These are phyloP conservation scores for Acanthamoeba castellanii DNA, from an alignment of 208 protist species.

Conservation along the genomic window DNA sequence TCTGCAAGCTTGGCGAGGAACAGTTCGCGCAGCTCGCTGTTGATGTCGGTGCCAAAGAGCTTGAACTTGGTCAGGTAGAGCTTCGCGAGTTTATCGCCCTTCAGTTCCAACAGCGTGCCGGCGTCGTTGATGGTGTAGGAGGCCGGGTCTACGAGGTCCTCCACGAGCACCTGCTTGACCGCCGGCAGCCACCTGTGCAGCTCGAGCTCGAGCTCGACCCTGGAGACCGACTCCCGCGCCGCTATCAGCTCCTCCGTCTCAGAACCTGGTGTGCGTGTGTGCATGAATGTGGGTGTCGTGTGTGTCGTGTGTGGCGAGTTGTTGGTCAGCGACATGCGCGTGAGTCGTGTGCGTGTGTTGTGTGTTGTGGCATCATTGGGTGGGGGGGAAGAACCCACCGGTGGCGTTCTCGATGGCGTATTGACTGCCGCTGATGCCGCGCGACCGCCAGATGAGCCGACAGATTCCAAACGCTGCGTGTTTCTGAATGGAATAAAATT, in stretches of 20 bases:
- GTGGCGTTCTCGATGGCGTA: neutral
- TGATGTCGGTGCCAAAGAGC: neutral
- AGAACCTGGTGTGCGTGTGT: neutral
- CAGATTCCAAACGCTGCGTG: neutral
- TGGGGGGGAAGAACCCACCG: neutral
- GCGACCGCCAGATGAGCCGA: conserved; percentile 7
- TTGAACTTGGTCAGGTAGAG: conserved; percentile 1
- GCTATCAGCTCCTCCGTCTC: neutral
- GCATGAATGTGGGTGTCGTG: neutral
- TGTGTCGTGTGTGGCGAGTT: neutral
- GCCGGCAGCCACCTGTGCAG: neutral
- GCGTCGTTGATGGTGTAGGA: neutral
- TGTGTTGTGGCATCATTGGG: neutral
- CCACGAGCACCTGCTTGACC: neutral
- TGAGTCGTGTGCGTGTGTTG: neutral
- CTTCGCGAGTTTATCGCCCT: neutral
- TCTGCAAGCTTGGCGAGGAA: conserved; percentile 3
- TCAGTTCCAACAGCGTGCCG: conserved; percentile 2
- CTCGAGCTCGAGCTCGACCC: neutral
- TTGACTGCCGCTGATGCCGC: neutral
- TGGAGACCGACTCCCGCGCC: neutral
- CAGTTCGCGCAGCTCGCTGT: neutral
- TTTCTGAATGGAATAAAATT: neutral
- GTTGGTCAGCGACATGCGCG: neutral
- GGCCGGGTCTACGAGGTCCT: neutral